A percentile compares a stretch with the other conserved stretches of the same genome.
These are phyloP conservation scores for Circinella minor DNA, from an alignment of 371 early-diverging fungal species.

Conservation along the genomic window DNA sequence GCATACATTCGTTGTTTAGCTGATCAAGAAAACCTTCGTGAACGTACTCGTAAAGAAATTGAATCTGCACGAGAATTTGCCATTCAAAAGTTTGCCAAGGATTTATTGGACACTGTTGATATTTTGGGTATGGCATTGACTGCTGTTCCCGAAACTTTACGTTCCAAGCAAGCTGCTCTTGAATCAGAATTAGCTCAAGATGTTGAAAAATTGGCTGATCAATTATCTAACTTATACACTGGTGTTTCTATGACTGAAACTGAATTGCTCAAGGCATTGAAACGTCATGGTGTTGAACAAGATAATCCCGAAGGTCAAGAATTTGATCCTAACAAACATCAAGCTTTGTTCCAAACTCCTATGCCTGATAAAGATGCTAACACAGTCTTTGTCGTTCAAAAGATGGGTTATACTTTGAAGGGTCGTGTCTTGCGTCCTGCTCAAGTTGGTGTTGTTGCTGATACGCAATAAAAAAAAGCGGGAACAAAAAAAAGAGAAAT, in stretches of 20 bases:
- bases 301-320: constrained; percentile 81
- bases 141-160: constrained; percentile 66
- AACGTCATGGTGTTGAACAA: constrained; percentile 89
- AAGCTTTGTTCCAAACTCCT: constrained; percentile 95
- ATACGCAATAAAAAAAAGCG: constrained; percentile 39
- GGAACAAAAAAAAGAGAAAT: too few relatives aligned
- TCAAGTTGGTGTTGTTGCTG: constrained; percentile 94
- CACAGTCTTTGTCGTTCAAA: constrained; percentile 85
- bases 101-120: constrained; percentile 93
- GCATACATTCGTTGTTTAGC: constrained; percentile 90
- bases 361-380: constrained; percentile 89
- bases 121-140: constrained; percentile 88
- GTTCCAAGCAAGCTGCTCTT: constrained; percentile 34
- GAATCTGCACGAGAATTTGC: constrained; percentile 83
- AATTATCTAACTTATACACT: constrained; percentile 77
- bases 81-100: constrained; percentile 97
- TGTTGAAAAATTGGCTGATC: constrained; percentile 60
- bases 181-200: constrained; percentile 38
- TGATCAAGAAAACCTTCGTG: constrained; percentile 94
- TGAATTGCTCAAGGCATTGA: constrained; percentile 86
- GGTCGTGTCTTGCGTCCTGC: constrained; percentile 94
- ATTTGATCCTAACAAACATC: constrained; percentile 94
- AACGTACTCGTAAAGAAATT: constrained; percentile 87
- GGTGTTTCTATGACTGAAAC: constrained; percentile 92
- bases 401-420: constrained; percentile 90